Evolutionary conservation across 495 filamentous ascomycete species (phyloP).

Genomic region (Venustampulla echinocandica): DNA sequence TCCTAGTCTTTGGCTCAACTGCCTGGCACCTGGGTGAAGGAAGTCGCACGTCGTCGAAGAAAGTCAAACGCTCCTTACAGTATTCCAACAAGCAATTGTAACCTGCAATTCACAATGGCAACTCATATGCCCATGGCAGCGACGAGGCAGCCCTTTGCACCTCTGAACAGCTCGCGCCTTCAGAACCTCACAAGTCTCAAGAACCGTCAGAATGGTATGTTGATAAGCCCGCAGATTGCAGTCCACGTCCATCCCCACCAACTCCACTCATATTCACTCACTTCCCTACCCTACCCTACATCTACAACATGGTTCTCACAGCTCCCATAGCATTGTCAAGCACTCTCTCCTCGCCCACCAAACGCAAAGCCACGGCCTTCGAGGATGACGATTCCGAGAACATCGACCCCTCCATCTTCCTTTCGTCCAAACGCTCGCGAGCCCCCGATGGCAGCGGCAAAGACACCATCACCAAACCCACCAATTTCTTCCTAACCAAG

Average conservation of each 20-base stretch:
- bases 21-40: too few species aligned
- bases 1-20: too few species aligned
- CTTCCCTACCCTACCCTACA: background rate
- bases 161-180: slow-evolving; percentile 42
- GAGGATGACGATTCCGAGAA: slow-evolving; percentile 62
- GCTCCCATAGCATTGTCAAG: slow-evolving; percentile 12
- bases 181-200: slow-evolving; percentile 49
- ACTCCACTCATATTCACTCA: slow-evolving; percentile 1
- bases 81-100: too few species aligned
- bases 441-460: slow-evolving; percentile 37
- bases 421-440: slow-evolving; percentile 59
- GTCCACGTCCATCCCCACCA: background rate
- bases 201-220: slow-evolving; percentile 57
- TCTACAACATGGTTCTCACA: slow-evolving; percentile 9
- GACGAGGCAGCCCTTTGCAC: slow-evolving; percentile 49
- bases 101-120: slow-evolving; percentile 21
- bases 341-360: slow-evolving; percentile 14
- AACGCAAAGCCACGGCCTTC: slow-evolving; percentile 15
- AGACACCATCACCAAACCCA: slow-evolving; percentile 22
- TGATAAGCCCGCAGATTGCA: too few species aligned
- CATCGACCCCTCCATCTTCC: slow-evolving; percentile 60
- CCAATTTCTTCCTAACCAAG: slow-evolving; percentile 26
- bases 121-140: slow-evolving; percentile 22
- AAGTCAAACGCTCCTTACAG: too few species aligned
- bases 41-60: too few species aligned